These are phyloP conservation scores for Monosporascus sp. DNA, from an alignment of 2,329 filamentous ascomycete species.

Conservation along the genomic window DNA sequence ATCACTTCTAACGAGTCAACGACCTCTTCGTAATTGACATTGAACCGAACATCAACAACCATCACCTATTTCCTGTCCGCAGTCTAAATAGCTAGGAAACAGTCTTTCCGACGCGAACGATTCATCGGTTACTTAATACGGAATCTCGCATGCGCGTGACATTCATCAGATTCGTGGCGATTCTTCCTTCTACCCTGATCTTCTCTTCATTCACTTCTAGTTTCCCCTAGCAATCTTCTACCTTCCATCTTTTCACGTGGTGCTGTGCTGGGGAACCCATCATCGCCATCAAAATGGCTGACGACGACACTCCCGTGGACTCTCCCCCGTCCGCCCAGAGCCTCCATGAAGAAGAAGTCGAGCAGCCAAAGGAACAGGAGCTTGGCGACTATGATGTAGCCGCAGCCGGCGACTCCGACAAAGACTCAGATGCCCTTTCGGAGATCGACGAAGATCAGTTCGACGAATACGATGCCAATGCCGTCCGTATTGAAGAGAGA, in stretches of 20 bases:
- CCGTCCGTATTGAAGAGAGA: conserved; percentile 56
- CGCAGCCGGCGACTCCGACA: conserved; percentile 42
- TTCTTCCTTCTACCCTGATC: too few relatives aligned
- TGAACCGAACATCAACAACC: too few relatives aligned
- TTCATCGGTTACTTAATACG: too few relatives aligned
- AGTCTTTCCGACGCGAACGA: too few relatives aligned
- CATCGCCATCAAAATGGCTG: conserved; percentile 32
- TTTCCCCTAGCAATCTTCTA: too few relatives aligned
- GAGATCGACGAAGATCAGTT: conserved; percentile 68
- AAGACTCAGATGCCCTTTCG: conserved; percentile 55
- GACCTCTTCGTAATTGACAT: too few relatives aligned
- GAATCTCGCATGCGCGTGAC: too few relatives aligned
- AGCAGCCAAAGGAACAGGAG: conserved; percentile 27
- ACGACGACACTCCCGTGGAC: conserved; percentile 36
- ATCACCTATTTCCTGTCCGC: too few relatives aligned
- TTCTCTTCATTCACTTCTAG: too few relatives aligned
- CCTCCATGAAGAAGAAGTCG: conserved; percentile 20
- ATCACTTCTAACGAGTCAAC: too few relatives aligned
- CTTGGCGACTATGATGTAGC: conserved; percentile 35
- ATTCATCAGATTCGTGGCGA: too few relatives aligned
- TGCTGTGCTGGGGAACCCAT: background rate
- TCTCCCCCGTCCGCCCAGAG: conserved; percentile 29
- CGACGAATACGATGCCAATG: conserved; percentile 62
- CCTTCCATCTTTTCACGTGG: background rate
- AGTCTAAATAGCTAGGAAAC: too few relatives aligned